phyloP scores from a whole-genome alignment of 148 eudicot species.

The Rhododendron griersonianum region DNA sequence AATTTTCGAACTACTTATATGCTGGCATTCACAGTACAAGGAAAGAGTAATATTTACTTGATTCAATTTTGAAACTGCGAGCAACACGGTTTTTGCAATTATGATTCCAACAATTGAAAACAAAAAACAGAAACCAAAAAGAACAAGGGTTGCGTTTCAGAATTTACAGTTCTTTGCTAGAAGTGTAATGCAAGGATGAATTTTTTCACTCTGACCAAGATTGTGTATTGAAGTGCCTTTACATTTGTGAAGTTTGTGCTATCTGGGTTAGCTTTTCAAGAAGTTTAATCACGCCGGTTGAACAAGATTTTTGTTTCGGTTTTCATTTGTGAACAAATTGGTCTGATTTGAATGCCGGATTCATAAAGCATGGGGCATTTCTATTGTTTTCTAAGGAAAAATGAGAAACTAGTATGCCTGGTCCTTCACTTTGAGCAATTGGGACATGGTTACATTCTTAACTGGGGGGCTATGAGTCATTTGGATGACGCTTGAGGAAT shows the following conservation, averaged over 20 bases:
- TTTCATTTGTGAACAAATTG: neutral
- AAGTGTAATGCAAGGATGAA: neutral
- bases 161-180: neutral
- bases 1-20: neutral
- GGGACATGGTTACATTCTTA: neutral
- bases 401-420: neutral
- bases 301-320: neutral
- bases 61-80: neutral
- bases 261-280: neutral
- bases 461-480: neutral
- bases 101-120: neutral
- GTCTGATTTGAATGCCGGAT: neutral
- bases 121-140: neutral
- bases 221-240: neutral
- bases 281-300: neutral
- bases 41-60: neutral
- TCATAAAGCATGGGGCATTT: neutral
- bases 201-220: neutral
- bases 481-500: neutral
- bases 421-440: neutral
- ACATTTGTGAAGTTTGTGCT: neutral
- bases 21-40: neutral
- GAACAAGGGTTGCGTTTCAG: neutral
- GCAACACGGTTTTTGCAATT: neutral
- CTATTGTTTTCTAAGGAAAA: neutral